Base-by-base conservation (phyloP, 805 yeast species). In the Lipomyces sp. region DNA sequence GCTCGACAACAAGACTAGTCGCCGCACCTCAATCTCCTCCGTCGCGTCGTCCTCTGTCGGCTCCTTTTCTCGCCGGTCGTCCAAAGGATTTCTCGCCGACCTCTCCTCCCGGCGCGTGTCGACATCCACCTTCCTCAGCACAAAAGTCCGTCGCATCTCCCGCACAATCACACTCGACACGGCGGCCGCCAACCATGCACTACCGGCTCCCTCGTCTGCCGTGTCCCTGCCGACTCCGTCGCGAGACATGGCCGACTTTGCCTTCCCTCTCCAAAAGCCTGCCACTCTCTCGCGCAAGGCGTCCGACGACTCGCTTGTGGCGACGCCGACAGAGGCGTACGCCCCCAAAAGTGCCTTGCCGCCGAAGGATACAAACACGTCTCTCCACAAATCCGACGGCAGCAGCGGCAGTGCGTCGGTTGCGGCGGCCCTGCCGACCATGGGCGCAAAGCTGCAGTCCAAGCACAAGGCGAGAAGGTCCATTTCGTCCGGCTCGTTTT, bases 141-240 rank as follows among this genome's bases (percentile, higher is more conserved):
- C 59, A 2, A 48, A 49, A 22, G 59, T 55, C 24, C 46, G 59
- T 10, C 45, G 59, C 16, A 53, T 53, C n/a, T 54, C 59, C n/a
- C 46, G 55, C n/a, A 46, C 58, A 8, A 43, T 52, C 34, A 45
- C 43, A 2, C 21, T 40, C 7, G 56, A 52, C 19, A 28, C 21
- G 23, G 28, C 35, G 10, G 2, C 32, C 23, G 21, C 42, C 18
- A n/a, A 18, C 10, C n/a, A n/a, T n/a, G n/a, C n/a, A n/a, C n/a
- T n/a, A n/a, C n/a, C n/a, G n/a, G n/a, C n/a, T 21, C 34, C 13
- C 28, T 24, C n/a, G 40, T 37, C 40, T 6, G 24, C 18, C 7
- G 11, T n/a, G 40, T 13, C 26, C 11, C 6, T 10, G 14, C n/a
- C 10, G 14, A 19, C 39, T 4, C 14, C 39, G 13, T n/a, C 24